phyloP scores from a whole-genome alignment of 495 filamentous ascomycete genomes.

The Lasiosphaeria ovina region DNA sequence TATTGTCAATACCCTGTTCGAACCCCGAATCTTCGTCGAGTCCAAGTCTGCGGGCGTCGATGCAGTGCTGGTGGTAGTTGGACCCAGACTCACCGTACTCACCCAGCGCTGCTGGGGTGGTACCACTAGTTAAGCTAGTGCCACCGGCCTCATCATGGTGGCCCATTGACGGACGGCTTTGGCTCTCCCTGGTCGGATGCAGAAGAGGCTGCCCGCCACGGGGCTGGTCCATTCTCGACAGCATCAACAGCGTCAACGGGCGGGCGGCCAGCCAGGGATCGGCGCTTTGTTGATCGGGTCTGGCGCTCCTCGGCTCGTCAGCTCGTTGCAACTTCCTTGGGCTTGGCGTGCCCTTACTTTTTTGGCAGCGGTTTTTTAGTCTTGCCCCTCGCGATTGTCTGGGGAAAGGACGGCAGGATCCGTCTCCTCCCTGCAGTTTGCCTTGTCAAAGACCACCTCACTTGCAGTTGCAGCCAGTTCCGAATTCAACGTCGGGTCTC shows the following conservation, averaged over 20 bases:
- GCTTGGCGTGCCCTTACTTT: background rate
- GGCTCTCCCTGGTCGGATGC: too few relatives aligned
- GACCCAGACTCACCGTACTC: background rate
- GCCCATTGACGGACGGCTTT: background rate
- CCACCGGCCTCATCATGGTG: background rate
- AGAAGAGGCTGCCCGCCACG: too few relatives aligned
- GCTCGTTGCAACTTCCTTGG: constrained; percentile 4
- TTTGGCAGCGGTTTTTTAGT: background rate
- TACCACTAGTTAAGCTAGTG: background rate
- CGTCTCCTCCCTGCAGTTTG: background rate
- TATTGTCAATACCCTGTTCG: too few relatives aligned
- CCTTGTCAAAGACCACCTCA: background rate
- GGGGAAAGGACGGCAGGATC: background rate
- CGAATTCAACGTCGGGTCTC: too few relatives aligned
- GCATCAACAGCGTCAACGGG: constrained; percentile 1
- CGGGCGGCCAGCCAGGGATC: constrained; percentile 17
- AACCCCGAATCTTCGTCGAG: too few relatives aligned
- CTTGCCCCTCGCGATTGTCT: background rate
- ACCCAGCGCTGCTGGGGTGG: background rate
- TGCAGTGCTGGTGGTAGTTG: background rate
- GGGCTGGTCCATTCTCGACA: background rate
- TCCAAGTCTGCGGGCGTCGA: too few relatives aligned
- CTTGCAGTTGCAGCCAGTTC: background rate
- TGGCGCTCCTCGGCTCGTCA: constrained; percentile 16
- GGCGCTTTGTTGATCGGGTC: constrained; percentile 17